Evolutionary conservation across 495 filamentous ascomycete genomes (phyloP).

Genomic region (Penicillium samsonianum): DNA sequence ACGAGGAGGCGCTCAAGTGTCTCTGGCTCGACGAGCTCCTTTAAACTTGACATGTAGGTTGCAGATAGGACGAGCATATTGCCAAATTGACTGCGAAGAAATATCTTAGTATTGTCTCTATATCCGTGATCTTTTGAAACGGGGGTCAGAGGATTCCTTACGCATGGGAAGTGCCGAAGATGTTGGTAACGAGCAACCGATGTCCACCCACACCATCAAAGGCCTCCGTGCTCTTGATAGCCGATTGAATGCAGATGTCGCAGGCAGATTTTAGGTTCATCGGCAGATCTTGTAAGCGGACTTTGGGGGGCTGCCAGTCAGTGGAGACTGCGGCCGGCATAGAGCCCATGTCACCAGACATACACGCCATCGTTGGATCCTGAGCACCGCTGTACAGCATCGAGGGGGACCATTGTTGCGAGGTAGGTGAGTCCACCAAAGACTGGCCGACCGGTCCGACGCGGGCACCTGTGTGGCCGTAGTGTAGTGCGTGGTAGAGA

Average conservation of each 20-base stretch:
- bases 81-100: slow-evolving; percentile 81
- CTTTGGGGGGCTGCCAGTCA: slow-evolving; percentile 19
- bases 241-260: slow-evolving; percentile 7
- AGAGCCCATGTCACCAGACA: slow-evolving; percentile 40
- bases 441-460: slow-evolving; percentile 21
- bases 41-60: slow-evolving; percentile 63
- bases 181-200: slow-evolving; percentile 10
- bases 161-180: slow-evolving; percentile 14
- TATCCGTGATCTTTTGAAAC: no score
- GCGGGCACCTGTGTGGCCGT: slow-evolving; percentile 33
- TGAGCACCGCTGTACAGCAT: slow-evolving; percentile 25
- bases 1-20: slow-evolving; percentile 50
- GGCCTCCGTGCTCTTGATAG: slow-evolving; percentile 7
- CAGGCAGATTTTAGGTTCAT: slow-evolving; percentile 36
- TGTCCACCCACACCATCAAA: slow-evolving; percentile 12
- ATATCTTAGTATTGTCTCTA: neutral
- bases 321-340: slow-evolving; percentile 12
- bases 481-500: slow-evolving; percentile 64
- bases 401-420: slow-evolving; percentile 37
- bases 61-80: slow-evolving; percentile 89
- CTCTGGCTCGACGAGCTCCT: slow-evolving; percentile 49
- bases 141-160: slow-evolving; percentile 6
- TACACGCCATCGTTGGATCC: slow-evolving; percentile 35
- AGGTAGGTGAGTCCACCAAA: slow-evolving; percentile 38
- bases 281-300: slow-evolving; percentile 30